A percentile compares a stretch with the other conserved stretches of the same genome.
Conservation (phyloP, 2,329 filamentous ascomycete genomes). For the Juglanconis juglandina region DNA sequence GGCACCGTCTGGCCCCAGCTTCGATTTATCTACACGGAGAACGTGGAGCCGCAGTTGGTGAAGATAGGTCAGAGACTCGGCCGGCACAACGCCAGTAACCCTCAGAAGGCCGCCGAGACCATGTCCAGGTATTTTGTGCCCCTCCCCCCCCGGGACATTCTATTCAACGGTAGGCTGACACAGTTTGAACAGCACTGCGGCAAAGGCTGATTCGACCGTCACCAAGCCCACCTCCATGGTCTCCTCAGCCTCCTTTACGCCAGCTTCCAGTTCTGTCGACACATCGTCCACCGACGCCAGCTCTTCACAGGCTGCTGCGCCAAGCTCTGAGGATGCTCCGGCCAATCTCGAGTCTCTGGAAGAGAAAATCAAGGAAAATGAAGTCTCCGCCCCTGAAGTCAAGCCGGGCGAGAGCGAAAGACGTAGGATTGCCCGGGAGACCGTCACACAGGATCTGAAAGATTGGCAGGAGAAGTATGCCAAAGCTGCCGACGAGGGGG, state of each 20-base stretch:
- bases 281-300: conserved; percentile 18
- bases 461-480: conserved; percentile 88
- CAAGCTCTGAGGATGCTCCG: conserved; percentile 24
- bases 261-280: conserved; percentile 18
- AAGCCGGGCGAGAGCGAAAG: conserved; percentile 49
- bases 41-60: conserved; percentile 90
- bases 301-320: conserved; percentile 16
- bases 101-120: conserved; percentile 33
- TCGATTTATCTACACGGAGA: conserved; percentile 77
- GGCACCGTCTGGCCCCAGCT: conserved; percentile 78
- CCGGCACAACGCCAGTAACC: conserved; percentile 56
- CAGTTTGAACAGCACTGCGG: conserved; percentile 21
- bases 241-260: conserved; percentile 22
- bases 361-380: conserved; percentile 23
- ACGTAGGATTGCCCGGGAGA: conserved; percentile 58
- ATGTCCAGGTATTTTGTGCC: conserved; percentile 18
- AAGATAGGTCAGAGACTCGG: conserved; percentile 89
- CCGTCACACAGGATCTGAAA: conserved; percentile 73
- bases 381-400: conserved; percentile 40
- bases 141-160: neutral
- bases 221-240: conserved; percentile 30
- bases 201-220: conserved; percentile 34
- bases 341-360: conserved; percentile 19
- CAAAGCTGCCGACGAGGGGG: conserved; percentile 78
- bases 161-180: neutral